Base-by-base conservation (phyloP, 495 filamentous ascomycete genomes). In the Talaromyces liani region DNA sequence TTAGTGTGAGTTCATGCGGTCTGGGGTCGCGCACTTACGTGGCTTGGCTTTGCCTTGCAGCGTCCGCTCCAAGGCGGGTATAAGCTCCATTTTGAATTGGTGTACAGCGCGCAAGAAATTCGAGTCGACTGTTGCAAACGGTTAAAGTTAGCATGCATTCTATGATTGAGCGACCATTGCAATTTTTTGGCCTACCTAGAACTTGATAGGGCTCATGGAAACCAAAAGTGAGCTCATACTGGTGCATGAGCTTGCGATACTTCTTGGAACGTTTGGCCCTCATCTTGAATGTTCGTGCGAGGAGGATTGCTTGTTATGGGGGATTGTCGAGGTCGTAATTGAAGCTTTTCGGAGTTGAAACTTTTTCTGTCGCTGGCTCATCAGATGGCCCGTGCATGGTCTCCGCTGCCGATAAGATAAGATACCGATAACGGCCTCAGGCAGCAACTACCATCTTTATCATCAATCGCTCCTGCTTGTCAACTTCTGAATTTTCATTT, bases 121-220 rank as follows among this genome's bases (percentile, higher is more conserved):
- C 25, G 91, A 87, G 70, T 97, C 92, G 56, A 94, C 85, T 86
- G 65, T 61, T 58, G 18, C 29, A 27, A 25, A 10, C 24, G 22
- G 22, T 6, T 6, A n/a, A 18, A 3, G 16, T 20, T 29, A 63
- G 25, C 47, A 16, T 54, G 20, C 2, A 56, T 8, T 16, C 6
- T 10, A 34, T 63, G 10, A 7, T n/a, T 68, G n/a, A 67, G 65
- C 67, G n/a, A n/a, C n/a, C n/a, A n/a, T n/a, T n/a, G n/a, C n/a
- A n/a, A n/a, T n/a, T n/a, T n/a, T n/a, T n/a, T n/a, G n/a, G n/a
- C n/a, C n/a, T n/a, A 90, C 87, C 75, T 39, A 98, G 83, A 18
- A 98, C 88, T 79, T 98, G 93, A 72, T 97, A 98, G 6, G 93
- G 91, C 71, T 92, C 90, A 62, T 93, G 90, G 73, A 96, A 97